Percentiles rank a stretch among this genome's conserved stretches.
phyloP scores from a whole-genome alignment of 441 rosid species.

The Biscutella laevigata region DNA sequence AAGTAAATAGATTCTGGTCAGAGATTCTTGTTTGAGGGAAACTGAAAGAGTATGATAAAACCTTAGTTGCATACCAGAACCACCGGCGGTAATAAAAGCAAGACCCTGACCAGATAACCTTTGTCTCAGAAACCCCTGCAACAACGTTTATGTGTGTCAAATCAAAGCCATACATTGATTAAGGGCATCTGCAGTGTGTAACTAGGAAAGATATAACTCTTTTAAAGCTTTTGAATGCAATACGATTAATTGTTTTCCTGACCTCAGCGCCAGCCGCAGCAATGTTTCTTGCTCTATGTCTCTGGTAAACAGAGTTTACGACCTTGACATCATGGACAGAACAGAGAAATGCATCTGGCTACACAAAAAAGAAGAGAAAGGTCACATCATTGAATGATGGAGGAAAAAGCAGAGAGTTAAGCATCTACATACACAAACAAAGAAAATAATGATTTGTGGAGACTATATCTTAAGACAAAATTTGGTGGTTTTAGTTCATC shows the following conservation, averaged over 20 bases:
- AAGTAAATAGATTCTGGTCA: constrained; percentile 9
- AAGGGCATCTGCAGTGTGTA: neutral
- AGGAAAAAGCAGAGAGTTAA: neutral
- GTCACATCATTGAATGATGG: constrained; percentile 15
- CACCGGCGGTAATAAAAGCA: constrained; percentile 87
- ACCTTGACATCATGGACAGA: constrained; percentile 88
- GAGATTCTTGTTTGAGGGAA: neutral
- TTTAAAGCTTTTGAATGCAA: neutral
- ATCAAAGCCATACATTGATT: neutral
- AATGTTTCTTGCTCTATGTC: constrained; percentile 72
- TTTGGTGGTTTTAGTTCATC: neutral
- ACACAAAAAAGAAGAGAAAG: constrained; percentile 33
- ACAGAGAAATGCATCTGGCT: constrained; percentile 99
- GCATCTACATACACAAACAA: neutral
- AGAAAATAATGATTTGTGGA: neutral
- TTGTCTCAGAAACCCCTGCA: constrained; percentile 84
- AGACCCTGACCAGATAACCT: constrained; percentile 89
- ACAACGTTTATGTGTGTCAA: constrained; percentile 2
- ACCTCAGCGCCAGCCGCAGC: constrained; percentile 70
- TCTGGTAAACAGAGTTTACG: constrained; percentile 55
- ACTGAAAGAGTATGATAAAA: neutral
- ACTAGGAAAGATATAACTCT: neutral
- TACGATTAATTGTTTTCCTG: constrained; percentile 1
- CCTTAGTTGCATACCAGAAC: constrained; percentile 62
- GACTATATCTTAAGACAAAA: neutral